Percentiles rank a stretch among this genome's conserved stretches.
Conservation (phyloP, 768 basidiomycete genomes). For the Boletus subparvulus region DNA sequence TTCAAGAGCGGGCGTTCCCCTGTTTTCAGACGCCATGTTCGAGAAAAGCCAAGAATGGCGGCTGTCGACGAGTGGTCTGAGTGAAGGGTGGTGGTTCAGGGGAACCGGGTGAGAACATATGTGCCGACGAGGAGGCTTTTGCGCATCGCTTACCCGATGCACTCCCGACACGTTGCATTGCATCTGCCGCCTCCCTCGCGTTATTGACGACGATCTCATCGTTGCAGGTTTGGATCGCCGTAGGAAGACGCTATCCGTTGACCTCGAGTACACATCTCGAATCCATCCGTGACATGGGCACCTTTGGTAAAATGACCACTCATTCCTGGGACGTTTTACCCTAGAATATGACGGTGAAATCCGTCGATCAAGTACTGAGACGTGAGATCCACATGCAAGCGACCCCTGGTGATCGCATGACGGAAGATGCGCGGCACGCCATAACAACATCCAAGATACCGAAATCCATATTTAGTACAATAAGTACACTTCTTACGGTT, state of each 20-base stretch:
- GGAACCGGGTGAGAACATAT: slow-evolving; percentile 69
- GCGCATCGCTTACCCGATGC: not conserved
- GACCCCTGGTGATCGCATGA: too few species aligned
- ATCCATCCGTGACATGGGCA: too few species aligned
- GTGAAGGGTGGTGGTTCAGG: slow-evolving; percentile 80
- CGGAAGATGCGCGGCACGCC: too few species aligned
- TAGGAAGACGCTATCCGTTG: slow-evolving; percentile 85
- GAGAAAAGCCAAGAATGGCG: slow-evolving; percentile 78
- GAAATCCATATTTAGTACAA: too few species aligned
- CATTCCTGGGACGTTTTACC: not conserved
- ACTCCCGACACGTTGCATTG: not conserved
- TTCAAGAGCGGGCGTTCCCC: slow-evolving; percentile 17
- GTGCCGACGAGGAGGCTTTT: too few species aligned
- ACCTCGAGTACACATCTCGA: too few species aligned
- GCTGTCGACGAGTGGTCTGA: slow-evolving; percentile 86
- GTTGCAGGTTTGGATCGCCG: slow-evolving; percentile 66
- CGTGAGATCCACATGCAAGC: too few species aligned
- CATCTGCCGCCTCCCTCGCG: not conserved
- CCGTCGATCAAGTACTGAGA: too few species aligned
- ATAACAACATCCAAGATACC: too few species aligned
- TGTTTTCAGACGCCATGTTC: slow-evolving; percentile 82
- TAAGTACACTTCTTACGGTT: too few species aligned
- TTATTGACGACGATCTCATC: slow-evolving; percentile 6
- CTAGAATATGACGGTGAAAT: not conserved
- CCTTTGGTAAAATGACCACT: slow-evolving; percentile 16